Percentiles rank a stretch among this genome's conserved stretches.
Conservation (phyloP, 495 filamentous ascomycete genomes). For the Aspergillus sclerotiicarbonarius region DNA sequence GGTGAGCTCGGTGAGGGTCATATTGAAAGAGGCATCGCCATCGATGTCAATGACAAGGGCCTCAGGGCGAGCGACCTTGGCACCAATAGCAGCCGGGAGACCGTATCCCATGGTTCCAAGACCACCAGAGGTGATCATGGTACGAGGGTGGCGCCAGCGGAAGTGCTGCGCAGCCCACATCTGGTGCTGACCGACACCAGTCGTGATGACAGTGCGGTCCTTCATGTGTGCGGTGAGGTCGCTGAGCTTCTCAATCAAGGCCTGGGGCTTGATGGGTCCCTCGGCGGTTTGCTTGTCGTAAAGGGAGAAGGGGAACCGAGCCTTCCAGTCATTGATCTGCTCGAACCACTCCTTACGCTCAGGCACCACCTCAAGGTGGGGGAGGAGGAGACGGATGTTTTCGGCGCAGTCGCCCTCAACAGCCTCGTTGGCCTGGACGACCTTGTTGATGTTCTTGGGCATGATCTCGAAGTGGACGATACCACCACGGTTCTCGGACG, state of each 20-base stretch:
- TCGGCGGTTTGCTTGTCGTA: conserved; percentile 70
- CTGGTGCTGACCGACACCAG: conserved; percentile 93
- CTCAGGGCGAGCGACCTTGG: conserved; percentile 85
- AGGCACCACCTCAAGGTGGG: conserved; percentile 58
- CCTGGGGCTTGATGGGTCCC: conserved; percentile 84
- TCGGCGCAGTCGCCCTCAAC: conserved; percentile 59
- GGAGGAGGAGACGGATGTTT: conserved; percentile 73
- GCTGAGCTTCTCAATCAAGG: conserved; percentile 77
- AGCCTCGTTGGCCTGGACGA: conserved; percentile 58
- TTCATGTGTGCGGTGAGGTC: conserved; percentile 71
- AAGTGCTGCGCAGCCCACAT: conserved; percentile 98
- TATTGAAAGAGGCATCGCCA: conserved; percentile 94
- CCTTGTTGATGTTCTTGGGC: conserved; percentile 65
- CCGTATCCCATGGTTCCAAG: conserved; percentile 96
- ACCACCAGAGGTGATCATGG: conserved; percentile 88
- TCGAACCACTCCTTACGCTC: conserved; percentile 81
- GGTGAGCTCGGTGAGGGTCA: conserved; percentile 91
- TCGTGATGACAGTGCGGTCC: conserved; percentile 78
- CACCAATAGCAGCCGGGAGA: conserved; percentile 88
- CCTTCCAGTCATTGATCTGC: conserved; percentile 87
- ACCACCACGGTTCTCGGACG: conserved; percentile 53
- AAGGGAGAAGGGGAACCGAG: conserved; percentile 69
- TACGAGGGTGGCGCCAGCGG: conserved; percentile 81
- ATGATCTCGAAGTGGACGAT: conserved; percentile 66
- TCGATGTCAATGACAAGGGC: conserved; percentile 90